Conservation (phyloP, 1,284 basidiomycete species). For the Cutaneotrichosporon arboriforme region DNA sequence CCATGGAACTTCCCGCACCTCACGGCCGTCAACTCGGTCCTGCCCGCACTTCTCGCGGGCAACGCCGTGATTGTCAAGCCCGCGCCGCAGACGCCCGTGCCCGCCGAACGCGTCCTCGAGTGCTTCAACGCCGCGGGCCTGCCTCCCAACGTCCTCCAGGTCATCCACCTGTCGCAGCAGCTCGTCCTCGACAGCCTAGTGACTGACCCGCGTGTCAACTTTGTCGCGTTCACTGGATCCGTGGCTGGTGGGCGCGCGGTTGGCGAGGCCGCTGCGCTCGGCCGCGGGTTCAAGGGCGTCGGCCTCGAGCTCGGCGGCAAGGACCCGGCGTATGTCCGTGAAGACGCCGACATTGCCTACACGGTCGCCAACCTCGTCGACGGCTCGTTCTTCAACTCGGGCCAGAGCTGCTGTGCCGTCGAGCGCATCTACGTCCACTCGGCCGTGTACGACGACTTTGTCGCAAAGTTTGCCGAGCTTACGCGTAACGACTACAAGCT, state of each 20-base stretch:
- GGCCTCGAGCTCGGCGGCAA: slow-evolving; percentile 82
- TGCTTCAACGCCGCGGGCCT: slow-evolving; percentile 70
- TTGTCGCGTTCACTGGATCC: slow-evolving; percentile 86
- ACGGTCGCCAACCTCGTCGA: slow-evolving; percentile 83
- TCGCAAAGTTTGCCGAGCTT: slow-evolving; percentile 65
- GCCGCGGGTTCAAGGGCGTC: slow-evolving; percentile 64
- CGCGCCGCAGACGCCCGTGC: slow-evolving; percentile 86
- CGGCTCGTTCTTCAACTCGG: slow-evolving; percentile 86
- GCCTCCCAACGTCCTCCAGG: slow-evolving; percentile 68
- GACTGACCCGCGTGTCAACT: slow-evolving; percentile 64
- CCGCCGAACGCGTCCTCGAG: slow-evolving; percentile 70
- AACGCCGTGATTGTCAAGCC: slow-evolving; percentile 89
- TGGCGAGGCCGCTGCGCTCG: slow-evolving; percentile 45
- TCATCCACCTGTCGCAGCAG: slow-evolving; percentile 68
- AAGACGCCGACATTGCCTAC: slow-evolving; percentile 77
- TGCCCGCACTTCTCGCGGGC: slow-evolving; percentile 78
- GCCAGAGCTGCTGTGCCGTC: slow-evolving; percentile 62
- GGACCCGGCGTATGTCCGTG: slow-evolving; percentile 87
- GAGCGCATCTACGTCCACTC: slow-evolving; percentile 93
- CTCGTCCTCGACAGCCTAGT: slow-evolving; percentile 61
- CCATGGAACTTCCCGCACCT: slow-evolving; percentile 75
- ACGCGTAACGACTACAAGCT: slow-evolving; percentile 71
- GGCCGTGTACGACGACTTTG: slow-evolving; percentile 71
- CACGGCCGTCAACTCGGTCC: slow-evolving; percentile 78
- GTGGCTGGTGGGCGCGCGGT: slow-evolving; percentile 53